Conservation (phyloP, 1,284 basidiomycete genomes). For the Abortiporus biennis region DNA sequence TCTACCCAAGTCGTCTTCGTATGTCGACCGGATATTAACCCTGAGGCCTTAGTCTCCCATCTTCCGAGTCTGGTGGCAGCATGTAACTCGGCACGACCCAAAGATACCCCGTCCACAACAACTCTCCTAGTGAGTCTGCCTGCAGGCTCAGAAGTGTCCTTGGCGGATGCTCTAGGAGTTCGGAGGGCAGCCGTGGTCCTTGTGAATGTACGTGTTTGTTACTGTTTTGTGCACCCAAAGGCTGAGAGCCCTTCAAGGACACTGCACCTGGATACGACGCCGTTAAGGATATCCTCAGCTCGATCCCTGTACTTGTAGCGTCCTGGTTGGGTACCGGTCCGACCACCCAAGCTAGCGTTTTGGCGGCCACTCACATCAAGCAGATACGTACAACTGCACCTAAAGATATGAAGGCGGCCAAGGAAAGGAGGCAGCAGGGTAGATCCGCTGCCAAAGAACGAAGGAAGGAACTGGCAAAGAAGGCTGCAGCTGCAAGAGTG, state of each 20-base stretch:
- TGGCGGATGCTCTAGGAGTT: slow-evolving; percentile 63
- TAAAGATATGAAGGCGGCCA: slow-evolving; percentile 71
- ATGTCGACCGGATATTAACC: slow-evolving; percentile 68
- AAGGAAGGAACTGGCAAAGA: slow-evolving; percentile 23
- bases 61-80: slow-evolving; percentile 68
- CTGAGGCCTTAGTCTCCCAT: slow-evolving; percentile 64
- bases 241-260: slow-evolving; percentile 22
- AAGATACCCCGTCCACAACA: slow-evolving; percentile 12
- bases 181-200: slow-evolving; percentile 67
- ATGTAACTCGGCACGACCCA: slow-evolving; percentile 45
- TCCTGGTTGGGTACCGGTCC: slow-evolving; percentile 50
- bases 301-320: slow-evolving; percentile 47
- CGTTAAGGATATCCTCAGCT: slow-evolving; percentile 36
- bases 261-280: slow-evolving; percentile 31
- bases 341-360: slow-evolving; percentile 13
- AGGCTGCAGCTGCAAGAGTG: too few relatives aligned
- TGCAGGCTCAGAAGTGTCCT: slow-evolving; percentile 56
- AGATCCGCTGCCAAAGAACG: slow-evolving; percentile 46
- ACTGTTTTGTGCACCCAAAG: background rate
- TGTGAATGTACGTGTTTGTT: slow-evolving; percentile 42
- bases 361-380: slow-evolving; percentile 80
- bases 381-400: slow-evolving; percentile 80
- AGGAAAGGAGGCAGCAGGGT: slow-evolving; percentile 51
- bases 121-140: slow-evolving; percentile 64
- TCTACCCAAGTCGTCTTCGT: slow-evolving; percentile 48